These are phyloP conservation scores for Populus davidiana DNA, from an alignment of 345 rosid genomes.

Conservation along the genomic window DNA sequence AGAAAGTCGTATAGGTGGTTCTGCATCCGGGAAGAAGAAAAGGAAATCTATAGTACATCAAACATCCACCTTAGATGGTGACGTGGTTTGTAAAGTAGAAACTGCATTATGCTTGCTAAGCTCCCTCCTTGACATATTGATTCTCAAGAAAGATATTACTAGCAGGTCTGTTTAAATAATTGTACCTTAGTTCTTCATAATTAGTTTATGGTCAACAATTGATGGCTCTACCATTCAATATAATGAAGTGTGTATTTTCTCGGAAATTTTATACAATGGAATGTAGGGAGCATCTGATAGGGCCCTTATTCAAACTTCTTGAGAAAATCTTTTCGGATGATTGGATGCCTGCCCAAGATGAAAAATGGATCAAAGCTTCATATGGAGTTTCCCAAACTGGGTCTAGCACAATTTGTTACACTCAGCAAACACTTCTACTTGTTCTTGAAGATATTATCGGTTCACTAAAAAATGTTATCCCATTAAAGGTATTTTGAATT, in stretches of 20 bases:
- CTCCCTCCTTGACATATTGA: conserved; percentile 72
- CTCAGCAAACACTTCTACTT: conserved; percentile 62
- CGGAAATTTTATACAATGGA: conserved; percentile 1
- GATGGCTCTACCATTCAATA: conserved; percentile 13
- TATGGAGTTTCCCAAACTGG: conserved; percentile 36
- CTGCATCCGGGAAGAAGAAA: conserved; percentile 51
- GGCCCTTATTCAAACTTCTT: conserved; percentile 74
- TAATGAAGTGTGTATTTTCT: background rate
- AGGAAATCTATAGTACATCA: conserved; percentile 35
- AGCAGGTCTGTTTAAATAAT: conserved; percentile 53
- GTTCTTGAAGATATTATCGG: conserved; percentile 64
- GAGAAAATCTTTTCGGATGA: conserved; percentile 46
- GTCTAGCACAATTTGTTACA: conserved; percentile 33
- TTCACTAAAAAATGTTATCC: conserved; percentile 31
- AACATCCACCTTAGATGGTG: conserved; percentile 27
- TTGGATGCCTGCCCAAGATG: conserved; percentile 40
- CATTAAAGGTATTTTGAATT: conserved; percentile 49
- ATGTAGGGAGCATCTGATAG: conserved; percentile 64
- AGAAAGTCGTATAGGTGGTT: conserved; percentile 32
- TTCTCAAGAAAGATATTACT: conserved; percentile 67
- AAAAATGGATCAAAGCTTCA: conserved; percentile 37
- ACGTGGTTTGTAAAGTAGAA: conserved; percentile 40
- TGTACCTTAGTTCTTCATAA: conserved; percentile 5
- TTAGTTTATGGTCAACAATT: conserved; percentile 4
- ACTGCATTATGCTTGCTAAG: conserved; percentile 46